A percentile compares a stretch with the other conserved stretches of the same genome.
These are phyloP conservation scores for Nitzschia putrida DNA, from an alignment of 108 stramenopile genomes.

Conservation along the genomic window DNA sequence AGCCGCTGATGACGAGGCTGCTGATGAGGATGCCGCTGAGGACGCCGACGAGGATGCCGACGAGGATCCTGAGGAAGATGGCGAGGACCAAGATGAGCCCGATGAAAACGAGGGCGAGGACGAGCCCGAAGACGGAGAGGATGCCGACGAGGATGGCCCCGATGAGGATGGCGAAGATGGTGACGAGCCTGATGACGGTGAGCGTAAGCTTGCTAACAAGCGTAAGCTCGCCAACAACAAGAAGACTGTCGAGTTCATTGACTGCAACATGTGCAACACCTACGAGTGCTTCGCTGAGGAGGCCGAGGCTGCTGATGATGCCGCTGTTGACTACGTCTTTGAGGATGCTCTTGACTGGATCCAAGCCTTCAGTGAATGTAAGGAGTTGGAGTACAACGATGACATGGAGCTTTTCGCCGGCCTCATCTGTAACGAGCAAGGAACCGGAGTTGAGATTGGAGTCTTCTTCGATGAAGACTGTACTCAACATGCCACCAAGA, in stretches of 20 bases:
- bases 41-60: conserved; percentile 32
- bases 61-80: conserved; percentile 32
- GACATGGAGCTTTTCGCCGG: conserved; percentile 44
- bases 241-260: conserved; percentile 35
- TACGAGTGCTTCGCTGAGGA: conserved; percentile 52
- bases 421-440: conserved; percentile 66
- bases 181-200: conserved; percentile 26
- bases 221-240: conserved; percentile 42
- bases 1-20: conserved; percentile 27
- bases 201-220: conserved; percentile 23
- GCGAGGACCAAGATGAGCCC: conserved; percentile 24
- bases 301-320: conserved; percentile 31
- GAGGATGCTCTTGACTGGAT: conserved; percentile 54
- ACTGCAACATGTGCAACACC: conserved; percentile 57
- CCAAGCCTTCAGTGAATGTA: conserved; percentile 40
- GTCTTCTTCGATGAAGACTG: conserved; percentile 70
- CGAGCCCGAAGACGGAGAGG: conserved; percentile 22
- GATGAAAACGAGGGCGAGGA: conserved; percentile 24
- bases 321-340: conserved; percentile 31
- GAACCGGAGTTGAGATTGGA: conserved; percentile 70
- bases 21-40: conserved; percentile 23
- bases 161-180: conserved; percentile 30
- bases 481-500: conserved; percentile 40
- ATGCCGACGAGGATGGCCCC: conserved; percentile 29
- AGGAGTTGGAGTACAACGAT: conserved; percentile 25